phyloP scores from a whole-genome alignment of 2,329 filamentous ascomycete species.

The Aspergillus sp. region DNA sequence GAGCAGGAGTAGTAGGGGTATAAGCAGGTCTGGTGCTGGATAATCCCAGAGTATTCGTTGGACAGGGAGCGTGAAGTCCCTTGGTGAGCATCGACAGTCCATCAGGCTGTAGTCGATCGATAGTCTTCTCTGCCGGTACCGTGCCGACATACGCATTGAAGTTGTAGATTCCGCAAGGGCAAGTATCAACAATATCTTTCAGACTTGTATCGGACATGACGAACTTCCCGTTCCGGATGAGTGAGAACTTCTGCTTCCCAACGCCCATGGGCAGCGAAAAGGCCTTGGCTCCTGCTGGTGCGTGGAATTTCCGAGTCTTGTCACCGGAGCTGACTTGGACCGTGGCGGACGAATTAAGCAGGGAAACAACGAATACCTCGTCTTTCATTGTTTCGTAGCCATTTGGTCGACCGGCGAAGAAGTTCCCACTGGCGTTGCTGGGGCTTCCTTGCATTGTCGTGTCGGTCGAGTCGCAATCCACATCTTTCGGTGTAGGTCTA shows the following conservation, averaged over 20 bases:
- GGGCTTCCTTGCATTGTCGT: conserved; percentile 41
- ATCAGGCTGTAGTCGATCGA: conserved; percentile 33
- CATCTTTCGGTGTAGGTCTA: conserved; percentile 43
- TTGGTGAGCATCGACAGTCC: conserved; percentile 24
- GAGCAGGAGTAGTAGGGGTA: not conserved
- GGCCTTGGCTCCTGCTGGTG: conserved; percentile 43
- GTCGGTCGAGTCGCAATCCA: conserved; percentile 51
- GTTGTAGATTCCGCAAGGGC: conserved; percentile 51
- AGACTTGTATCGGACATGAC: conserved; percentile 45
- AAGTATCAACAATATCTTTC: conserved; percentile 47
- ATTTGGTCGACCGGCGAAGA: conserved; percentile 49
- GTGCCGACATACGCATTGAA: conserved; percentile 54
- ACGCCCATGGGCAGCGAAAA: conserved; percentile 45
- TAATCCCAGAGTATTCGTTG: conserved; percentile 19
- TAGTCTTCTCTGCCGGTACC: conserved; percentile 32
- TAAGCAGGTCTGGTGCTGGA: too few relatives aligned
- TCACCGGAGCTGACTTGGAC: conserved; percentile 45
- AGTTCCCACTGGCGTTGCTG: conserved; percentile 47
- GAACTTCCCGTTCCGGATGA: conserved; percentile 37
- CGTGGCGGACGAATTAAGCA: conserved; percentile 43
- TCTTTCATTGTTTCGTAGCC: conserved; percentile 49
- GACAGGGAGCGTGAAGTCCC: conserved; percentile 24
- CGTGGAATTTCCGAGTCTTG: conserved; percentile 40
- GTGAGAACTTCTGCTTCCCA: conserved; percentile 45
- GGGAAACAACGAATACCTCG: conserved; percentile 49